Evolutionary conservation across 208 protist genomes (phyloP).

Genomic region (Porcisia deanei): DNA sequence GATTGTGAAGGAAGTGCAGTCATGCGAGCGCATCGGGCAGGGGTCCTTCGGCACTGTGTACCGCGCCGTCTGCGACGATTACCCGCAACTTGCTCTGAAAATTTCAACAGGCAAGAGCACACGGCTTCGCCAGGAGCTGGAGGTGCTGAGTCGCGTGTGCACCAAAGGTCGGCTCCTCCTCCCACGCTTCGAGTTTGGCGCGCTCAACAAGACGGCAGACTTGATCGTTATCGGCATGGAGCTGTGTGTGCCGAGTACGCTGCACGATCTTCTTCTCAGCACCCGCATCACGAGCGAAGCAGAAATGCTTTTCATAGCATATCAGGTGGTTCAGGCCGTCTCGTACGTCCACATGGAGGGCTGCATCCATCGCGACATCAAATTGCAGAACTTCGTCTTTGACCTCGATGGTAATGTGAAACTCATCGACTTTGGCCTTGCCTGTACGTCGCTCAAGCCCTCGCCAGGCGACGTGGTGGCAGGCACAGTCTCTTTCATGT

Average conservation of each 20-base stretch:
- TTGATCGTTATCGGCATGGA: constrained; percentile 91
- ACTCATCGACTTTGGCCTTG: constrained; percentile 92
- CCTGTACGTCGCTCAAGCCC: constrained; percentile 69
- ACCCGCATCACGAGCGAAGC: constrained; percentile 80
- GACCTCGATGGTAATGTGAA: constrained; percentile 87
- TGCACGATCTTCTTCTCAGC: constrained; percentile 85
- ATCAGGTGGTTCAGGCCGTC: constrained; percentile 89
- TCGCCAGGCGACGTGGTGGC: constrained; percentile 85
- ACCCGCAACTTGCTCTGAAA: constrained; percentile 80
- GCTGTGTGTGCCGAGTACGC: constrained; percentile 83
- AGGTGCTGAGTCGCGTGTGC: constrained; percentile 82
- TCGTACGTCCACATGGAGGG: constrained; percentile 88
- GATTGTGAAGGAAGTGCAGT: constrained; percentile 46
- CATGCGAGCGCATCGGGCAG: constrained; percentile 83
- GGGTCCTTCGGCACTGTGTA: constrained; percentile 91
- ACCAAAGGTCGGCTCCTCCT: constrained; percentile 83
- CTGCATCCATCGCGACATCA: constrained; percentile 92
- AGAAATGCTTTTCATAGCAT: constrained; percentile 90
- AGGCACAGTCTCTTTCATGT: constrained; percentile 92
- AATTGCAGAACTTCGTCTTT: constrained; percentile 93
- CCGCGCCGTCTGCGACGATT: constrained; percentile 65
- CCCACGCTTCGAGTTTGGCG: constrained; percentile 89
- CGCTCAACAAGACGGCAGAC: constrained; percentile 74
- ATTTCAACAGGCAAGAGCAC: constrained; percentile 82
- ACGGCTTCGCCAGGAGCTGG: constrained; percentile 78